Base-by-base conservation (phyloP, 2,329 filamentous ascomycete genomes). In the Lizonia empirigonia region DNA sequence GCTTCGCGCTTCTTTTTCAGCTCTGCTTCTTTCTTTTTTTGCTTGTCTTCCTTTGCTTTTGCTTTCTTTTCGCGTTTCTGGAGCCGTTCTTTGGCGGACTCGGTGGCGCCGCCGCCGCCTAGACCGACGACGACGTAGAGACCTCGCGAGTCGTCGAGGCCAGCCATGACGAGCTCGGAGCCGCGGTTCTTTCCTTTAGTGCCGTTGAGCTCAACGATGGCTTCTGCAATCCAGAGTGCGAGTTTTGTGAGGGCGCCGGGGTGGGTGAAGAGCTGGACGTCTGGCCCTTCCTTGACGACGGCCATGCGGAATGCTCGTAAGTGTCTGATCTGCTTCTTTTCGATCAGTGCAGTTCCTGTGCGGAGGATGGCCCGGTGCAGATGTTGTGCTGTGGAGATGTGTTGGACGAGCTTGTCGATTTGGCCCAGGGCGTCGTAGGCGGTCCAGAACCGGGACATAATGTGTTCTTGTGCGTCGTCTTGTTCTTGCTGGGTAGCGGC, bases 81-180 rank as follows among this genome's bases (percentile, higher is more conserved):
- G 62, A 91, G 83, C 1, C 85, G 82, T 29, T 85, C 83, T 62
- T 70, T 71, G 3, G 66, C 64, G 1, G 88, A 77, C 33, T 81
- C 81, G 3, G 82, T 86, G 0, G 88, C 88, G 4, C 90, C 90
- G 2, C 92, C 91, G 4, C 92, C 90, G 1, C 92, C 93, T 0
- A 93, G 92, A 24, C 94, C 94, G 1, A 99, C 93, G 3, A 99
- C 90, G 1, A 97, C 82, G 69, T 97, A 99, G 0, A 96, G 85
- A 1, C 90, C 90, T 29, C 92, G 80, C 50, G 84, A 86, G 72
- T 97, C 93, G 64, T 97, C 91, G 13, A 97, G 78, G 7, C 91
- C 89, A 1, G 91, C 94, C 37, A 97, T 87, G 0, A 99, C 94
- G 3, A 99, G 82, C 4, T 94, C 93, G 2, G 88, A 91, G 20